These are phyloP conservation scores for Nematodospora valgi DNA, from an alignment of 805 yeast species.

Conservation along the genomic window DNA sequence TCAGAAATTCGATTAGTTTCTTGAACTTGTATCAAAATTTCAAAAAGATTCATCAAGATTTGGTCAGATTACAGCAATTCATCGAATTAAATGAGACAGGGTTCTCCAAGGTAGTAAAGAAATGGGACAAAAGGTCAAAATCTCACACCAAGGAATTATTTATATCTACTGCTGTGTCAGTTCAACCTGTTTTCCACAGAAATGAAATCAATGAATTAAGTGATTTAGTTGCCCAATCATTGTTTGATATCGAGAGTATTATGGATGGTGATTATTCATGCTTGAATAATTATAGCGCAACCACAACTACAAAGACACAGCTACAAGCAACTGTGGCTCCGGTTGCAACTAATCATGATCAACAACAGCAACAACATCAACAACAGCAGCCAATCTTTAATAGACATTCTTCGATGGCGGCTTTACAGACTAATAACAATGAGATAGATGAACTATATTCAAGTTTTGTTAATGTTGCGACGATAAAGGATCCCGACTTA, in stretches of 20 bases:
- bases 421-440: slow-evolving; percentile 25
- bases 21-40: slow-evolving; percentile 84
- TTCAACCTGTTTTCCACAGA: slow-evolving; percentile 94
- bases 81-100: slow-evolving; percentile 95
- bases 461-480: slow-evolving; percentile 58
- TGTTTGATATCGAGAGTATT: slow-evolving; percentile 69
- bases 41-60: slow-evolving; percentile 83
- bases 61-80: slow-evolving; percentile 86
- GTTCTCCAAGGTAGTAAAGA: slow-evolving; percentile 89
- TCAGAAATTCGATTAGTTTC: slow-evolving; percentile 70
- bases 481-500: slow-evolving; percentile 38
- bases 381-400: slow-evolving; percentile 1
- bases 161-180: slow-evolving; percentile 87
- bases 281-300: slow-evolving; percentile 16
- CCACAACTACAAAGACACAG: background rate
- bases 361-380: slow-evolving; percentile 2
- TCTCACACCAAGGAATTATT: slow-evolving; percentile 92
- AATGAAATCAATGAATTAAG: slow-evolving; percentile 80
- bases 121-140: slow-evolving; percentile 97
- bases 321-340: background rate
- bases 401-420: slow-evolving; percentile 10
- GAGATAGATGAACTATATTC: slow-evolving; percentile 69
- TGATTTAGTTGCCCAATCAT: slow-evolving; percentile 64
- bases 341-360: no score
- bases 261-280: slow-evolving; percentile 44